These are phyloP conservation scores for Plasmodium fragile DNA, from an alignment of 169 alveolate species.

Conservation along the genomic window DNA sequence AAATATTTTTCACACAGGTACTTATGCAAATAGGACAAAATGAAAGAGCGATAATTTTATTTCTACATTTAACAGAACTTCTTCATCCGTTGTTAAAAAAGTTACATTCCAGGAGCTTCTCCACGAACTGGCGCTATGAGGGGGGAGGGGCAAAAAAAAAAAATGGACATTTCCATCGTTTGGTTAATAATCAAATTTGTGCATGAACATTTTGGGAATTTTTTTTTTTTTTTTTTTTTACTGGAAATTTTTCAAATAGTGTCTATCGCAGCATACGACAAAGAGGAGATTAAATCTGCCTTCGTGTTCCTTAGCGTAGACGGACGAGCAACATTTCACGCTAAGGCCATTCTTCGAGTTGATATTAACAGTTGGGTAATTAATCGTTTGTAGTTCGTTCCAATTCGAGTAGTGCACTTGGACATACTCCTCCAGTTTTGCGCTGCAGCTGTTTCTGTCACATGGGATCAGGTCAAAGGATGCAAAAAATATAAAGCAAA, in stretches of 20 bases:
- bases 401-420: slow-evolving; percentile 37
- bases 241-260: slow-evolving; percentile 66
- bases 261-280: slow-evolving; percentile 61
- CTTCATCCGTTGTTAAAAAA: slow-evolving; percentile 33
- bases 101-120: slow-evolving; percentile 68
- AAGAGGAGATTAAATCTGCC: slow-evolving; percentile 31
- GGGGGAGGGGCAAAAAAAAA: neutral
- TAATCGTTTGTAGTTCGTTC: slow-evolving; percentile 37
- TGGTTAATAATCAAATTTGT: neutral
- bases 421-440: slow-evolving; percentile 29
- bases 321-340: slow-evolving; percentile 43
- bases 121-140: slow-evolving; percentile 69
- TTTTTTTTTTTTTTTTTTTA: slow-evolving; percentile 8
- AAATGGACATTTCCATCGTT: neutral
- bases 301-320: slow-evolving; percentile 39
- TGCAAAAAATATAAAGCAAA: neutral
- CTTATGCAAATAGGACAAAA: neutral
- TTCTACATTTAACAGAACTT: slow-evolving; percentile 25
- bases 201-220: neutral
- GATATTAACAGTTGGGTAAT: slow-evolving; percentile 58
- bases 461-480: neutral
- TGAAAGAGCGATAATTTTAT: neutral
- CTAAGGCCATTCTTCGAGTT: slow-evolving; percentile 35
- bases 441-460: slow-evolving; percentile 31
- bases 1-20: neutral